Conservation (phyloP, 805 yeast genomes). For the Kluyveromyces aestuarii region DNA sequence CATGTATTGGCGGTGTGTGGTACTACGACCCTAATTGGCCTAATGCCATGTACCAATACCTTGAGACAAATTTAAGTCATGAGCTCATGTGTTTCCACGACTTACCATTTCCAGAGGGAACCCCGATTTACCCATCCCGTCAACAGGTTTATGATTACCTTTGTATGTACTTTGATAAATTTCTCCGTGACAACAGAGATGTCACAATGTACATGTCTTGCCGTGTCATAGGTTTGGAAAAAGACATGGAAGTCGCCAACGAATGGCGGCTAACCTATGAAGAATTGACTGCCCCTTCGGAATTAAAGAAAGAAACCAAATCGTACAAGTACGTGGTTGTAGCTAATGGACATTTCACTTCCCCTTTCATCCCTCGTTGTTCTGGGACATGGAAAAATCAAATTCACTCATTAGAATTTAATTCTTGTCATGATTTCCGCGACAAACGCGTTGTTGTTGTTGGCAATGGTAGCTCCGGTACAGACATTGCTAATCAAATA, state of each 20-base stretch:
- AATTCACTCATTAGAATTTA: constrained; percentile 33
- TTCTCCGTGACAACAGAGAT: constrained; percentile 19
- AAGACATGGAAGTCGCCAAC: background rate
- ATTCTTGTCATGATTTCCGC: constrained; percentile 25
- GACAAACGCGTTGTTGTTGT: constrained; percentile 29
- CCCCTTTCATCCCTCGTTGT: constrained; percentile 32
- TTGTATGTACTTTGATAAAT: constrained; percentile 37
- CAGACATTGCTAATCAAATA: constrained; percentile 36
- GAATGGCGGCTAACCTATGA: constrained; percentile 13
- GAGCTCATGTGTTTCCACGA: constrained; percentile 58
- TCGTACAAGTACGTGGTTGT: constrained; percentile 33
- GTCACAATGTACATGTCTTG: constrained; percentile 13
- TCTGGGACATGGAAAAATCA: constrained; percentile 29
- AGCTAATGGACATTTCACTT: constrained; percentile 37
- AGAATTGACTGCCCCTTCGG: background rate
- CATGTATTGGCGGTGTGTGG: constrained; percentile 76
- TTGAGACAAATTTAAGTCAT: constrained; percentile 64
- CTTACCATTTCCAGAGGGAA: constrained; percentile 37
- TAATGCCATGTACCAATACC: constrained; percentile 46
- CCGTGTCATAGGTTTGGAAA: background rate
- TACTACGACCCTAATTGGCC: constrained; percentile 33
- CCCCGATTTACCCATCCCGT: constrained; percentile 51
- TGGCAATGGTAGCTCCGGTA: constrained; percentile 38
- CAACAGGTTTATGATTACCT: constrained; percentile 55
- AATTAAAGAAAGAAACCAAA: background rate